Evolutionary conservation across 331 rosid species (phyloP).

Genomic region (Malus hybrid): DNA sequence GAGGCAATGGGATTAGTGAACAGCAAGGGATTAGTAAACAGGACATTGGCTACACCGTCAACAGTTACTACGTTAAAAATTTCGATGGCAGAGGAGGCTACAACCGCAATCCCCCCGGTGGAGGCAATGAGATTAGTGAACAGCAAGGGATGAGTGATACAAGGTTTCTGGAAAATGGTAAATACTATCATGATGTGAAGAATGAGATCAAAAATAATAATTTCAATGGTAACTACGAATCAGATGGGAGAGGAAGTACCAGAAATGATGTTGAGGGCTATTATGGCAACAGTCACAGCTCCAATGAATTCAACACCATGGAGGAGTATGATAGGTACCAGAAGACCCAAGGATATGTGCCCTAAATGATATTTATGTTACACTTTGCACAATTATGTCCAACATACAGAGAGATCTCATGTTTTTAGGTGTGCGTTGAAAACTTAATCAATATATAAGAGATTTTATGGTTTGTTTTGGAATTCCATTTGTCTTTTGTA

Average conservation of each 20-base stretch:
- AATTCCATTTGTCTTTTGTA: background rate
- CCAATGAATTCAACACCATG: slow-evolving; percentile 63
- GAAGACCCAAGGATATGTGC: slow-evolving; percentile 38
- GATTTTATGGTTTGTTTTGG: background rate
- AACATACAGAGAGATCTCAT: background rate
- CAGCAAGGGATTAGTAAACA: slow-evolving; percentile 46
- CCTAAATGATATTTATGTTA: slow-evolving; percentile 17
- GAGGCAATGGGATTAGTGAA: slow-evolving; percentile 42
- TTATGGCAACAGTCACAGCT: slow-evolving; percentile 18
- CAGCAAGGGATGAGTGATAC: slow-evolving; percentile 82
- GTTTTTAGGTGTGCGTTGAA: background rate
- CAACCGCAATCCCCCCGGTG: background rate
- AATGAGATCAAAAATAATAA: slow-evolving; percentile 16
- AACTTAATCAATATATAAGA: background rate
- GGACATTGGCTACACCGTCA: background rate
- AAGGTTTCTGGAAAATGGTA: slow-evolving; percentile 58
- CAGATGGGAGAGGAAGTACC: slow-evolving; percentile 22
- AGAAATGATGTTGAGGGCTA: slow-evolving; percentile 14
- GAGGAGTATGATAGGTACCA: slow-evolving; percentile 72
- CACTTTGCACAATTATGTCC: background rate
- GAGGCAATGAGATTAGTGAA: slow-evolving; percentile 14
- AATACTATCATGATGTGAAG: slow-evolving; percentile 30
- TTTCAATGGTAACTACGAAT: slow-evolving; percentile 20
- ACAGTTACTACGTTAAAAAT: no score
- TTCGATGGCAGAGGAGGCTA: background rate